Evolutionary conservation across 1,284 basidiomycete species (phyloP), one percentile per base, ranked within the genome.

Genomic region (Trichosporon asahii): DNA sequence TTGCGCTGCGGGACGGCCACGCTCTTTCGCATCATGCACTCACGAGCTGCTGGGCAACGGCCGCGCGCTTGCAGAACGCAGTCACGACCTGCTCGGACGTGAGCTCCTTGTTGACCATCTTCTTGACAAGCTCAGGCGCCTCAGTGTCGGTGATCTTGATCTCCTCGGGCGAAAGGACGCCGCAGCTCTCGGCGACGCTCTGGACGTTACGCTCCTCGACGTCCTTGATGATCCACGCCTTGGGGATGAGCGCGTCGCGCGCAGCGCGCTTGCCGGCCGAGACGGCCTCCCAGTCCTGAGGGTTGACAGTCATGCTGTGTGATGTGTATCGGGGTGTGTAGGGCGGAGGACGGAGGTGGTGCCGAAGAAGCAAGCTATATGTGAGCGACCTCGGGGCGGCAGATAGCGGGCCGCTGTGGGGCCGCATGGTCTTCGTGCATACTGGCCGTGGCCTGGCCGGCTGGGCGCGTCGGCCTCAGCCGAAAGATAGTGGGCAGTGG

Each of bases 11-110:
- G n/a, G 25, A 31, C 8, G n/a, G 6, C 14, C 21, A 27, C 5
- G 9, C 35, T 37, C 14, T 14, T 11, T 12, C 9, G 3, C 35
- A 12, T 9, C 35, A 37, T 14, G 35, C 35, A 84, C 89, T 78
- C 71, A 92, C 92, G 14, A 92, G 81, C 78, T 94, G 93, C 70
- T 94, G 92, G 0, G 93, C 92, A 65, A 94, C 83, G 64, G 91
- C 86, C 0, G 92, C 90, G 23, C 92, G 86, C 84, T 94, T 93
- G 79, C 88, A 89, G 80, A 90, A 93, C 0, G 92, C 82, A 53
- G 60, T n/a, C 63, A 73, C n/a, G 70, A 81, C 79, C 12, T 73
- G 75, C 63, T 76, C 74, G n/a, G 74, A 73, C 23, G 68, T 78
- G 33, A 76, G 66, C 66, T 76, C 70, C 15, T 73, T 72, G n/a